Percentiles rank a stretch among this genome's conserved stretches.
These are phyloP conservation scores for Adenanthera pavonina DNA, from an alignment of 306 rosid genomes.

Conservation along the genomic window DNA sequence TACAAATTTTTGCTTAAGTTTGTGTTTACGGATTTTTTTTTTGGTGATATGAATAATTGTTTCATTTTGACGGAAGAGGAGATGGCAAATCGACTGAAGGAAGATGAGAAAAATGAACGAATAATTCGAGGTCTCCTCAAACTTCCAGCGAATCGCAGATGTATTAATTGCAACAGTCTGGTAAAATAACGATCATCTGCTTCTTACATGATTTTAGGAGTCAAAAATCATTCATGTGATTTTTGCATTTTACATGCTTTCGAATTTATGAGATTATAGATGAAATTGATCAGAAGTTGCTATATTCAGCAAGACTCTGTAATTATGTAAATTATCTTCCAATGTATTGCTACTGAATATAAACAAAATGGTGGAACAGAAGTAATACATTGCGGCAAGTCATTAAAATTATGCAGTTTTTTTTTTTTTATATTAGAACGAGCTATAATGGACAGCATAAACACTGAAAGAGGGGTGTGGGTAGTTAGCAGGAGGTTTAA, in stretches of 20 bases:
- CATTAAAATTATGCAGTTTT: constrained; percentile 13
- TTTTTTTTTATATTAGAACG: constrained; percentile 11
- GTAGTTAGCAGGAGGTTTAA: background rate
- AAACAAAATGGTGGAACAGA: constrained; percentile 19
- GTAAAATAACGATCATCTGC: constrained; percentile 51
- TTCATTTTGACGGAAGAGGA: constrained; percentile 48
- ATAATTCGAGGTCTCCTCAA: constrained; percentile 90
- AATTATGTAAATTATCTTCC: constrained; percentile 18
- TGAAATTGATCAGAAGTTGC: background rate
- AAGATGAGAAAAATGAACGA: constrained; percentile 93
- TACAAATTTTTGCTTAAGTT: background rate
- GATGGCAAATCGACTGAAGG: constrained; percentile 87
- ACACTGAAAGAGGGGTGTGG: background rate
- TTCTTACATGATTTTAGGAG: background rate
- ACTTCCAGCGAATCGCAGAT: constrained; percentile 79
- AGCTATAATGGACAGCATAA: constrained; percentile 2
- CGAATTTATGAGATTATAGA: constrained; percentile 20
- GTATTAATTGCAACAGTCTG: constrained; percentile 90
- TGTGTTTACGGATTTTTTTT: constrained; percentile 21
- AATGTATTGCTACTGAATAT: constrained; percentile 21
- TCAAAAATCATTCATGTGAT: constrained; percentile 3
- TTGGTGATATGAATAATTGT: constrained; percentile 17
- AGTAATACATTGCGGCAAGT: constrained; percentile 11
- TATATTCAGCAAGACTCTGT: constrained; percentile 29
- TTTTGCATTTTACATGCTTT: constrained; percentile 8